Evolutionary conservation across 108 stramenopile genomes (phyloP).

Genomic region (Seminavis robusta): DNA sequence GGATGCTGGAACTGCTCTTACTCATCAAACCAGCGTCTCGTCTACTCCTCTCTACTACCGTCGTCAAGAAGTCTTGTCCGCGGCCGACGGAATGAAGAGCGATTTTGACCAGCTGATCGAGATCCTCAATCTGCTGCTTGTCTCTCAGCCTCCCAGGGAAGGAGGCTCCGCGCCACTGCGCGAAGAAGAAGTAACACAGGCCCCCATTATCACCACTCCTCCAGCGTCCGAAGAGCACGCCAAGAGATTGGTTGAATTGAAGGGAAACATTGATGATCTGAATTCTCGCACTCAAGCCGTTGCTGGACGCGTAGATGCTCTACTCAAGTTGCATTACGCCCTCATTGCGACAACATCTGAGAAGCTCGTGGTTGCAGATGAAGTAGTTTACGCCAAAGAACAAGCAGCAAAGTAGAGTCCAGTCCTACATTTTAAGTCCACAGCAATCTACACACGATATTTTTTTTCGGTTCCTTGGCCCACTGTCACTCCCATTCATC

Average conservation of each 20-base stretch:
- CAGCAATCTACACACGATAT: too few species aligned
- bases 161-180: conserved; percentile 2
- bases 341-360: conserved; percentile 55
- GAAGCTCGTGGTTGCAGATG: conserved; percentile 67
- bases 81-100: conserved; percentile 30
- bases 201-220: conserved; percentile 49
- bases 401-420: not conserved
- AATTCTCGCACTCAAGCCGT: conserved; percentile 12
- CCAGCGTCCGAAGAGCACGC: conserved; percentile 31
- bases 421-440: not conserved
- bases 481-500: not conserved
- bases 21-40: conserved; percentile 33
- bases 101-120: conserved; percentile 49
- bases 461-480: too few species aligned
- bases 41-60: conserved; percentile 54
- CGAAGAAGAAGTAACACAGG: conserved; percentile 44
- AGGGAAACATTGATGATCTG: conserved; percentile 32
- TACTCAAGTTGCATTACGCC: conserved; percentile 49
- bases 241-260: conserved; percentile 42
- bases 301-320: conserved; percentile 23
- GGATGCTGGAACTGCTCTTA: conserved; percentile 42
- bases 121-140: conserved; percentile 46
- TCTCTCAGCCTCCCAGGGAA: not conserved
- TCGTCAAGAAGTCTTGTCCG: conserved; percentile 64
- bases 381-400: conserved; percentile 27